Percentiles rank a stretch among this genome's conserved stretches.
Conservation (phyloP, 2,329 filamentous ascomycete genomes). For the Fusarium kyushuense region DNA sequence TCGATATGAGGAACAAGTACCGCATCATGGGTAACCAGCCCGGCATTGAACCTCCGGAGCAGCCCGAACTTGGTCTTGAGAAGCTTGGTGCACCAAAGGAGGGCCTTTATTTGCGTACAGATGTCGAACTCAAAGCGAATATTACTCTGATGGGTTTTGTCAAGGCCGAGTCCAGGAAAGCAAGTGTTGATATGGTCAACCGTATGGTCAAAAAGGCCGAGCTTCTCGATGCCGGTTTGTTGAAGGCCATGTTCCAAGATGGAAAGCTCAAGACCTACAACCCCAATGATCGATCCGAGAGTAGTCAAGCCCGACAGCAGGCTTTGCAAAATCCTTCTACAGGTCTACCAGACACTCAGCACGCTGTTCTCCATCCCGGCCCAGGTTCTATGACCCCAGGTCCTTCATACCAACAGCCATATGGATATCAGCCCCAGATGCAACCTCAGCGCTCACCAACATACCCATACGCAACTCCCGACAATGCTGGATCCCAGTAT, state of each 20-base stretch:
- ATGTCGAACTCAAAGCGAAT: conserved; percentile 78
- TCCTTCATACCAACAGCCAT: conserved; percentile 45
- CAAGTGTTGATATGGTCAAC: conserved; percentile 75
- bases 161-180: conserved; percentile 74
- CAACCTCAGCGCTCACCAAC: conserved; percentile 46
- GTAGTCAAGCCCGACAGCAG: conserved; percentile 42
- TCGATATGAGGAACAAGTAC: conserved; percentile 77
- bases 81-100: conserved; percentile 70
- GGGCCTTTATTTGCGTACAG: conserved; percentile 75
- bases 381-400: conserved; percentile 23
- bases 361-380: not conserved
- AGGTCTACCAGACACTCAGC: conserved; percentile 3
- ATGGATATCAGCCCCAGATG: conserved; percentile 37
- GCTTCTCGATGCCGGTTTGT: conserved; percentile 72
- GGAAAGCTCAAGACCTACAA: conserved; percentile 72
- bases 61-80: conserved; percentile 70
- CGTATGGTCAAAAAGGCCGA: conserved; percentile 79
- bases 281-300: conserved; percentile 62
- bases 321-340: conserved; percentile 54
- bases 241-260: conserved; percentile 76
- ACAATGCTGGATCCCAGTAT: conserved; percentile 29
- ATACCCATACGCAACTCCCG: conserved; percentile 34
- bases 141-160: conserved; percentile 73
- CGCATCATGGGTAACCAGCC: conserved; percentile 76
- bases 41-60: conserved; percentile 71